Evolutionary conservation across 1,284 basidiomycete genomes (phyloP).

Genomic region (Quambalaria eucalypti): DNA sequence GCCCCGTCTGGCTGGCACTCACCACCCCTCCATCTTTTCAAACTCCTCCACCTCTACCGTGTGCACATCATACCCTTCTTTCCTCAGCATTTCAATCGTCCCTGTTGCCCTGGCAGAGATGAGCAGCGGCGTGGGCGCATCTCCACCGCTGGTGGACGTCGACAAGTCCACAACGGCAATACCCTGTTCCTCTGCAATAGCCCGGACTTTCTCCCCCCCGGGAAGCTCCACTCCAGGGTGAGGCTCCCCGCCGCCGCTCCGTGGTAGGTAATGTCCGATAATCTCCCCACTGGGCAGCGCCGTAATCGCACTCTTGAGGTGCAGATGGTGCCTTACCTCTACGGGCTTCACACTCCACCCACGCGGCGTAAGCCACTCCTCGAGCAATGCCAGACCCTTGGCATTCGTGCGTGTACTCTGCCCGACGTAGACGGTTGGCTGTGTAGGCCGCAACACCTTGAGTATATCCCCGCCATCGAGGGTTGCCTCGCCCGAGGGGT

Average conservation of each 20-base stretch:
- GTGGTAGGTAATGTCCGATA: background rate
- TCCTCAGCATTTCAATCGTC: slow-evolving; percentile 2
- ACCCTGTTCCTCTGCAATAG: slow-evolving; percentile 2
- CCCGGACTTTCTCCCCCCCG: background rate
- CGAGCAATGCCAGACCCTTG: background rate
- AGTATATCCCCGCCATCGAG: slow-evolving; percentile 17
- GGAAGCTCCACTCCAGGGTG: background rate
- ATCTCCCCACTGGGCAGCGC: background rate
- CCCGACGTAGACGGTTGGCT: background rate
- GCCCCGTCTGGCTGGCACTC: background rate
- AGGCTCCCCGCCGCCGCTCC: background rate
- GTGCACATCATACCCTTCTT: slow-evolving; percentile 5
- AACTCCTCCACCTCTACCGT: slow-evolving; percentile 10
- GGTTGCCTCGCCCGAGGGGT: background rate
- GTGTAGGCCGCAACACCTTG: slow-evolving; percentile 1
- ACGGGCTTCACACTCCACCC: slow-evolving; percentile 8
- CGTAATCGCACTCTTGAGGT: slow-evolving; percentile 9
- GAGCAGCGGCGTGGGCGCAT: background rate
- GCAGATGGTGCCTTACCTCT: slow-evolving; percentile 10
- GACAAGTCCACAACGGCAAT: slow-evolving; percentile 12
- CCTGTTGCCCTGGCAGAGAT: slow-evolving; percentile 7
- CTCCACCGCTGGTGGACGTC: no score
- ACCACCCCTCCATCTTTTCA: slow-evolving; percentile 13
- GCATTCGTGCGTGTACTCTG: background rate
- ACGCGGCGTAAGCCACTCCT: background rate